Base-by-base conservation (phyloP, 208 protist species). In the Polymyxa betae region DNA sequence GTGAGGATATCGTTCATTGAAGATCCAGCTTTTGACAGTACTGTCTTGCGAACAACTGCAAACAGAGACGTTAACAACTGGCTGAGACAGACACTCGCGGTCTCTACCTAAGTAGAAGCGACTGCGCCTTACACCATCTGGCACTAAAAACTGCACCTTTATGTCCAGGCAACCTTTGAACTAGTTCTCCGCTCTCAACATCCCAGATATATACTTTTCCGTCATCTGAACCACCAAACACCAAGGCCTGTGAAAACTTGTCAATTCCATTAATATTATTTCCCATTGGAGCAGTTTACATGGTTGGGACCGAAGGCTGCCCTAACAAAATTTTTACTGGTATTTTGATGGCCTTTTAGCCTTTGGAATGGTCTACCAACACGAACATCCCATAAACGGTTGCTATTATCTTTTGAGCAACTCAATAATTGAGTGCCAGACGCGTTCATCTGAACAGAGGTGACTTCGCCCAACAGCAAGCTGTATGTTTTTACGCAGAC, bases 301-400 rank as follows among this genome's bases (percentile, higher is more conserved):
- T 94, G 78, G 16, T 92, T 94, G 20, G 94, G 93, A 20, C 94
- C 94, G 82, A 96, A 96, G 0, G 40, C 35, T 0, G 72, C 87
- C 12, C 95, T 89, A 0, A 96, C 88, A 78, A 96, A 96, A 90
- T 95, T 96, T 46, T 95, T 95, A n/a, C 93, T 94, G 0, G 94
- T 96, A 92, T 96, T 96, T 45, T 95, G 93, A 82, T 96, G 95
- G 44, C 95, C 95, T 72, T 95, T 96, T 78, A 95, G 95, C 16
- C 93, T 32, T 35, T 90, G 91, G 43, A 96, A 90, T 16, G 94
- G 93, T 10, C 93, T 60, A 24, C 92, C 93, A 64, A 91, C 94
- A 29, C 95, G 92, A 38, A 95, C 77, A 77, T 96, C 95, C 94
- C 94, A 95, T n/a, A 96, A 49, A 35, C 95, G 92, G 49, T 95